Percentiles rank a stretch among this genome's conserved stretches.
phyloP scores from a whole-genome alignment of 495 filamentous ascomycete genomes.

The Tuber umbilicatum region DNA sequence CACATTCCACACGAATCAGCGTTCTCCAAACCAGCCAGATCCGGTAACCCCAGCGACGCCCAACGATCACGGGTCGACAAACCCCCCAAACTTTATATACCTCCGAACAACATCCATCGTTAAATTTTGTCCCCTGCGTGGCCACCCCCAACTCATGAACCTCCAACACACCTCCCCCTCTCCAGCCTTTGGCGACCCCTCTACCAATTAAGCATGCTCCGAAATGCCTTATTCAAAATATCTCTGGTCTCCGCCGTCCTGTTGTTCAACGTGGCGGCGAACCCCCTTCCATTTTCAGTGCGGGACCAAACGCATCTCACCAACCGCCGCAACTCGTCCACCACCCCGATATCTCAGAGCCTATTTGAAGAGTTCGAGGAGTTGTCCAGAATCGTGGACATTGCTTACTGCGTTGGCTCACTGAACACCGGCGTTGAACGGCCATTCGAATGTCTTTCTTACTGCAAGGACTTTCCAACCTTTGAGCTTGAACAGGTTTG shows the following conservation, averaged over 20 bases:
- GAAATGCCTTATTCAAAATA: neutral
- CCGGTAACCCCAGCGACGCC: neutral
- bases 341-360: slow-evolving; percentile 49
- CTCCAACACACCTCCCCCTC: neutral
- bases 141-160: neutral
- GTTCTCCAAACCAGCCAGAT: neutral
- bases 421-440: slow-evolving; percentile 61
- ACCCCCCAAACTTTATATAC: neutral
- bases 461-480: slow-evolving; percentile 69
- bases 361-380: slow-evolving; percentile 82
- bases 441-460: slow-evolving; percentile 78
- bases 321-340: neutral
- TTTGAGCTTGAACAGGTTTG: slow-evolving; percentile 67
- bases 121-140: neutral
- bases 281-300: neutral
- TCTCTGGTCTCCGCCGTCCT: neutral
- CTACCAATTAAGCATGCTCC: neutral
- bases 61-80: neutral
- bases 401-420: slow-evolving; percentile 87
- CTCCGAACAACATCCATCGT: neutral
- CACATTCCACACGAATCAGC: neutral
- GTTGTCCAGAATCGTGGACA: slow-evolving; percentile 80
- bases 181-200: neutral
- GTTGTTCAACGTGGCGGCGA: neutral
- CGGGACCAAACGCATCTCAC: neutral